Evolutionary conservation across 2,329 filamentous ascomycete species (phyloP), one percentile per base, ranked within the genome.

Genomic region (Calonectria leucothoes): DNA sequence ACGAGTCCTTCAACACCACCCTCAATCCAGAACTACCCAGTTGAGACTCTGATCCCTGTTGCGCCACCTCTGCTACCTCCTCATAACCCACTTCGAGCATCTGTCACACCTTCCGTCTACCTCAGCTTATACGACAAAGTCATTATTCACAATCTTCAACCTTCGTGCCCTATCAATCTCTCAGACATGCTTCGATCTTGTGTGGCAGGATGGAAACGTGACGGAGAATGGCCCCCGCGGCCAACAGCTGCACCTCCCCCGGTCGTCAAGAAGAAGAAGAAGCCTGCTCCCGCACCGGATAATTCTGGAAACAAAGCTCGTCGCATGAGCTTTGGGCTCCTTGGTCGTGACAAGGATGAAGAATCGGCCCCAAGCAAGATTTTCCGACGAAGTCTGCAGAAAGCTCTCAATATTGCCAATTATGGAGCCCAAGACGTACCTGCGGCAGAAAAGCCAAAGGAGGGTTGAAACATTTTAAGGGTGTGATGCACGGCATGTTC

Each of bases 181-280:
- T 87, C 89, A 35, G 95, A 98, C 79, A 93, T 98, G 86, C 91
- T 94, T 27, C 90, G 92, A 12, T 92, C 94, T 15, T 94, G 96
- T 76, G 95, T 98, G 0, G 89, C 93, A 33, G 96, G 96, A 52
- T 98, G 96, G 96, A 98, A 97, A 84, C 90, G 94, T 49, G 95
- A 97, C 79, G 96, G 95, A 20, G 95, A 98, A 83, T 98, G 96
- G 96, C 96, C 96, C 6, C 95, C 23, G 80, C 89, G 59, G 78
- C 87, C 57, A 87, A 90, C 80, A 82, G 88, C 75, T 86, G 70
- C 85, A 77, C 73, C 83, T 77, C 42, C 77, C 14, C 80, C 85
- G 5, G 84, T 83, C 4, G 80, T 83, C 14, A 84, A 84, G 48
- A 87, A 84, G 77, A 87, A 83, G 82, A 69, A 82, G 80, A 78